Conservation (phyloP, 768 basidiomycete species). For the Lactarius hatsudake region DNA sequence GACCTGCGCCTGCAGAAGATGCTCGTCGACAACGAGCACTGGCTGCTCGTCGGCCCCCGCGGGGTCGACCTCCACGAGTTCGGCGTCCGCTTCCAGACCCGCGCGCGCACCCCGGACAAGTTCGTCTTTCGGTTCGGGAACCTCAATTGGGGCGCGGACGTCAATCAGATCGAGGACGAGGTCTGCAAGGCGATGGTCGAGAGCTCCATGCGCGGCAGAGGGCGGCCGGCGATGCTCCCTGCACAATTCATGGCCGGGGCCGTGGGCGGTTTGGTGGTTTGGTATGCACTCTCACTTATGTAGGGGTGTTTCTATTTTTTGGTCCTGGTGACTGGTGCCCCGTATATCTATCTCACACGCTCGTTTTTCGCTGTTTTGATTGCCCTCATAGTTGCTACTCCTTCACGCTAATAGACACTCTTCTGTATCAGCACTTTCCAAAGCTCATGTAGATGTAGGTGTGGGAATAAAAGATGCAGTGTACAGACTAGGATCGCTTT, state of each 20-base stretch:
- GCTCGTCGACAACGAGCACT: slow-evolving; percentile 20
- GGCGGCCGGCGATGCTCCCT: slow-evolving; percentile 18
- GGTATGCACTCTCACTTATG: slow-evolving; percentile 26
- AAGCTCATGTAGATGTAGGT: slow-evolving; percentile 6
- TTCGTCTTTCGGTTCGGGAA: slow-evolving; percentile 15
- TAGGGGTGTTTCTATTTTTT: neutral
- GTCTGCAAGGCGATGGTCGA: slow-evolving; percentile 11
- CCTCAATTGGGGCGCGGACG: slow-evolving; percentile 20
- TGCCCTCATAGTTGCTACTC: too few species aligned
- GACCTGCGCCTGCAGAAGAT: slow-evolving; percentile 8
- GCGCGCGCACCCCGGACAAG: neutral
- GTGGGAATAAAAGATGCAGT: neutral
- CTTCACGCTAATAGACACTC: neutral
- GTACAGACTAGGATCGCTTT: neutral
- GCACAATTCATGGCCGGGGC: slow-evolving; percentile 25
- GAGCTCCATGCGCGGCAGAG: neutral
- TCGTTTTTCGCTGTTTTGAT: slow-evolving; percentile 4
- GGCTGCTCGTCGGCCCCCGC: slow-evolving; percentile 12
- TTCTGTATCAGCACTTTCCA: slow-evolving; percentile 1
- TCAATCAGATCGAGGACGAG: slow-evolving; percentile 20
- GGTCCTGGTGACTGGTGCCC: too few species aligned
- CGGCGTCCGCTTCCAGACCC: slow-evolving; percentile 13
- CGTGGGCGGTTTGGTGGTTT: slow-evolving; percentile 23
- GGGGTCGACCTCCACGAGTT: slow-evolving; percentile 11
- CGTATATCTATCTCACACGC: neutral